A percentile compares a stretch with the other conserved stretches of the same genome.
Evolutionary conservation across 2,329 filamentous ascomycete species (phyloP).

Genomic region (Venturia nashicola): DNA sequence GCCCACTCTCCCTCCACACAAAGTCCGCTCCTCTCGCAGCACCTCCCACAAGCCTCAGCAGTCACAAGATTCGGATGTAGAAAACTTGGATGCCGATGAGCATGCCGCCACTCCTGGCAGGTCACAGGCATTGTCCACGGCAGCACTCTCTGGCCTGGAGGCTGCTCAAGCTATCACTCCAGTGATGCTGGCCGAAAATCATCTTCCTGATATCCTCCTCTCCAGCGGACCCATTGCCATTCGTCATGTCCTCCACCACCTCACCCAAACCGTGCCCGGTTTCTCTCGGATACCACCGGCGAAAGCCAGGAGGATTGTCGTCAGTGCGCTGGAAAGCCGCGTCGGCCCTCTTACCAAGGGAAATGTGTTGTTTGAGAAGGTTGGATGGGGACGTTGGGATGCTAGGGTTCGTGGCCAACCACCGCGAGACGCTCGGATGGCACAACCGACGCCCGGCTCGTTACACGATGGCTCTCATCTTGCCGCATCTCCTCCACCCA

Average conservation of each 20-base stretch:
- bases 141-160: constrained; percentile 48
- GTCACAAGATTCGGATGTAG: constrained; percentile 70
- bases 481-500: constrained; percentile 36
- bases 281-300: constrained; percentile 80
- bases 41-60: constrained; percentile 32
- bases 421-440: constrained; percentile 23
- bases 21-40: constrained; percentile 47
- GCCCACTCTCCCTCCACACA: constrained; percentile 71
- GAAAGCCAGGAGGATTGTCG: constrained; percentile 82
- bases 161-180: constrained; percentile 74
- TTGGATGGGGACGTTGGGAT: constrained; percentile 95
- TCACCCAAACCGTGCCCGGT: constrained; percentile 85
- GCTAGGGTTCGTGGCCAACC: constrained; percentile 61
- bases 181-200: constrained; percentile 71
- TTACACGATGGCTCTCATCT: constrained; percentile 20
- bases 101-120: constrained; percentile 31
- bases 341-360: constrained; percentile 47
- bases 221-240: constrained; percentile 90
- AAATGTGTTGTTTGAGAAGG: constrained; percentile 81
- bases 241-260: constrained; percentile 86
- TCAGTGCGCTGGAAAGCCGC: constrained; percentile 80
- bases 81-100: constrained; percentile 60
- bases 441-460: constrained; percentile 13
- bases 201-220: constrained; percentile 82
- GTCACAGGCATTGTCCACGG: constrained; percentile 32